Evolutionary conservation across 129 eudicot genomes (phyloP), one percentile per base, ranked within the genome.

Genomic region (Helichrysum umbraculigerum): DNA sequence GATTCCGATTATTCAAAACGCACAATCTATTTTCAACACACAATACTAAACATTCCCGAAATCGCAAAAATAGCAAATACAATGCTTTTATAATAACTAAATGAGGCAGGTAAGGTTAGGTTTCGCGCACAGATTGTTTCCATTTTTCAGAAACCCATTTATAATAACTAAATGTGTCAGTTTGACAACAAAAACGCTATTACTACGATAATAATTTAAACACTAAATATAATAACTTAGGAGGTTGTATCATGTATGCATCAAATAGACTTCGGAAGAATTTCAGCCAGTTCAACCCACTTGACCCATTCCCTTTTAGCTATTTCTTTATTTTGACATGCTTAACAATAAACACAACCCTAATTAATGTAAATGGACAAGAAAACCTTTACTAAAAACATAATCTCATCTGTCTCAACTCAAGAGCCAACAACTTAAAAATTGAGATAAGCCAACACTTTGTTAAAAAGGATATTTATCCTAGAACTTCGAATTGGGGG

Each of bases 11-110:
- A 44, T 44, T 12, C 1, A 44, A 44, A 44, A 44, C 17, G 52
- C 52, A 11, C 16, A 44, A 44, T 44, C 52, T 10, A 5, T 2
- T 44, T 11, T 11, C 52, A 44, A 44, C 11, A 3, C 5, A 1
- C 52, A 44, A 44, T 2, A 10, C 52, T 12, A 11, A 44, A 12
- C 17, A 44, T 16, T 97, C 97, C 5, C 93, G 12, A 11, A 39
- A 39, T 39, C 44, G 9, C 44, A 7, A 39, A 37, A 7, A 39
- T 39, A 39, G 44, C 28, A 25, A 25, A 25, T 25, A 25, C 28
- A 25, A 25, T 25, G 28, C 28, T 0, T 25, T 25, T 25, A 25
- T 25, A 25, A 25, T 25, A 25, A 25, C 28, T 25, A 25, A 0
- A 25, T 25, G 28, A 25, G 28, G 54, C 54, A 12, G n/a, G 54